Conservation (phyloP, 768 basidiomycete genomes). For the Neoboletus brunneissimus region DNA sequence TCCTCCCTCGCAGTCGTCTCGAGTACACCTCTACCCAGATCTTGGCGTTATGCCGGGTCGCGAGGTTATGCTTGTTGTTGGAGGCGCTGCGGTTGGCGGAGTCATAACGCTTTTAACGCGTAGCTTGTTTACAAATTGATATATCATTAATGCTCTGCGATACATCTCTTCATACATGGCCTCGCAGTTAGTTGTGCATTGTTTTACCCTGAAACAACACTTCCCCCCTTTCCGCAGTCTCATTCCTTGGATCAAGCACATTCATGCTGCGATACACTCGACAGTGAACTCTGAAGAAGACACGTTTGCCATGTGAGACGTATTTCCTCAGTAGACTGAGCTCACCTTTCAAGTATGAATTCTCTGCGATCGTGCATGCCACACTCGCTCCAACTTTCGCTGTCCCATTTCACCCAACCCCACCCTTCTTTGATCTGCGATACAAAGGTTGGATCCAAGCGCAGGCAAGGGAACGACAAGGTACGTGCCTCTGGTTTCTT, state of each 20-base stretch:
- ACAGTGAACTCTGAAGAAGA: constrained; percentile 26
- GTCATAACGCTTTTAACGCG: constrained; percentile 22
- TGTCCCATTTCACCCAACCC: constrained; percentile 66
- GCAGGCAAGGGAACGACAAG: background rate
- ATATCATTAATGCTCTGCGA: constrained; percentile 1
- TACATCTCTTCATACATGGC: constrained; percentile 1
- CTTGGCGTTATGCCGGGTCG: constrained; percentile 10
- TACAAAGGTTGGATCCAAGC: background rate
- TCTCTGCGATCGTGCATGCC: constrained; percentile 41
- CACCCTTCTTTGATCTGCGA: constrained; percentile 60
- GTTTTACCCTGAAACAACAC: background rate
- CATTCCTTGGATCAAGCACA: background rate
- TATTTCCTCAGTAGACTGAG: background rate
- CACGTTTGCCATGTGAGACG: background rate
- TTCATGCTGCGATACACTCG: constrained; percentile 30
- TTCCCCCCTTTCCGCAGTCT: constrained; percentile 5
- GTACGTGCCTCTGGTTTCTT: constrained; percentile 66
- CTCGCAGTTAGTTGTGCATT: background rate
- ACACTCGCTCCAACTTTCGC: constrained; percentile 44
- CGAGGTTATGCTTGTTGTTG: constrained; percentile 29
- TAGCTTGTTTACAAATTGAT: constrained; percentile 20
- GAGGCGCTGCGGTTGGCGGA: constrained; percentile 30
- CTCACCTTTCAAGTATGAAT: constrained; percentile 48
- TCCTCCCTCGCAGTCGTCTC: constrained; percentile 11
- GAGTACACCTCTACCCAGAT: constrained; percentile 8